A percentile compares a stretch with the other conserved stretches of the same genome.
These are phyloP conservation scores for Cyberlindnera subsufficiens DNA, from an alignment of 805 yeast genomes.

Conservation along the genomic window DNA sequence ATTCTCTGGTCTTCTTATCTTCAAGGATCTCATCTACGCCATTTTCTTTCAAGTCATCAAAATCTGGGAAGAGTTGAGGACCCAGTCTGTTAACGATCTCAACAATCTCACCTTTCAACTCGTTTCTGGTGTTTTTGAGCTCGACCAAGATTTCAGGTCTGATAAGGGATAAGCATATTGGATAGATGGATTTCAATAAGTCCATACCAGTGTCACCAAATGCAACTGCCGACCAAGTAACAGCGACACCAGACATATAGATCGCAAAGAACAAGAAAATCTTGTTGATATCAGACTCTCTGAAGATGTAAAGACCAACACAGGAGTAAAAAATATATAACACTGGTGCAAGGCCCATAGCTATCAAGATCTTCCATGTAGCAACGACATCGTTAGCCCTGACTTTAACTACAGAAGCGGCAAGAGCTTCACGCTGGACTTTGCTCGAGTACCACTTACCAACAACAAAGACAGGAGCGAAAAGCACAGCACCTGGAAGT, in stretches of 20 bases:
- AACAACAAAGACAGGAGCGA: slow-evolving; percentile 81
- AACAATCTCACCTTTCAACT: slow-evolving; percentile 68
- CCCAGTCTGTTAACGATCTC: slow-evolving; percentile 76
- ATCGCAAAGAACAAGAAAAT: slow-evolving; percentile 31
- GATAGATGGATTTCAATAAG: slow-evolving; percentile 73
- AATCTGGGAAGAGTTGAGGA: slow-evolving; percentile 82
- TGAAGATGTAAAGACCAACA: slow-evolving; percentile 37
- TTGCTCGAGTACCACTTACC: slow-evolving; percentile 67
- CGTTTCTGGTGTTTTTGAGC: slow-evolving; percentile 55
- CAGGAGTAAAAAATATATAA: slow-evolving; percentile 77
- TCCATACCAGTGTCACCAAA: slow-evolving; percentile 95
- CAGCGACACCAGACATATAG: slow-evolving; percentile 59
- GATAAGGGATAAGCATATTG: slow-evolving; percentile 62
- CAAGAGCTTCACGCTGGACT: slow-evolving; percentile 76
- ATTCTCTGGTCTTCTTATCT: slow-evolving; percentile 30
- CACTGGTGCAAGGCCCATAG: slow-evolving; percentile 84
- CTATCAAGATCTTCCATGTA: slow-evolving; percentile 91
- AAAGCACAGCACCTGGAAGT: slow-evolving; percentile 82
- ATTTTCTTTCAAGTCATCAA: slow-evolving; percentile 38
- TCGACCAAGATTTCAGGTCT: slow-evolving; percentile 51
- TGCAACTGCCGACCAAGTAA: slow-evolving; percentile 86
- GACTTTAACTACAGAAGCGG: slow-evolving; percentile 83
- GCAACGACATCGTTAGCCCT: slow-evolving; percentile 93
- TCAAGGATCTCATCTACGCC: slow-evolving; percentile 27
- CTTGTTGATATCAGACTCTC: slow-evolving; percentile 28